Conservation (phyloP, 345 rosid species). For the Gossypium bickii region DNA sequence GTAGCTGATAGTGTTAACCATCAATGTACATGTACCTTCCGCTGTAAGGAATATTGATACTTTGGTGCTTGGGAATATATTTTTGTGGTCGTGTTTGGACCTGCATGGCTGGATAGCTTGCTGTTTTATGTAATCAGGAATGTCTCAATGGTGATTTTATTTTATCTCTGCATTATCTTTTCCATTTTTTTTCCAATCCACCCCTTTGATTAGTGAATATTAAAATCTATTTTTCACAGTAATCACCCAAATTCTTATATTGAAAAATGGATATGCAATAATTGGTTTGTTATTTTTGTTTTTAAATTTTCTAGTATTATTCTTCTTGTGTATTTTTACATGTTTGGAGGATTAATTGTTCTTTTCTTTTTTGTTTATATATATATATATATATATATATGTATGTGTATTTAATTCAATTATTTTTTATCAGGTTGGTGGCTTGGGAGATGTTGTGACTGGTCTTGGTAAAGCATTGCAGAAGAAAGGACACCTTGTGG, state of each 20-base stretch:
- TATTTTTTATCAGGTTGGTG: constrained; percentile 66
- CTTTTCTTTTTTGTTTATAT: not conserved
- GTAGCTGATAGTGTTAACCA: not conserved
- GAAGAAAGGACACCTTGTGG: constrained; percentile 90
- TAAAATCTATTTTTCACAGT: not conserved
- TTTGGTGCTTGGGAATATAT: not conserved
- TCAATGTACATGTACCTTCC: not conserved
- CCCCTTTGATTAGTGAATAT: not conserved
- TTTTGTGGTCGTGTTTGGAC: not conserved
- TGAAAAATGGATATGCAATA: not conserved
- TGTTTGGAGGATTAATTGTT: not conserved
- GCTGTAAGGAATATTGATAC: not conserved
- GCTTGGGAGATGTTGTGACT: constrained; percentile 91
- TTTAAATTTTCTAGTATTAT: not conserved
- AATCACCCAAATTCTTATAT: not conserved
- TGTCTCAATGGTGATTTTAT: not conserved
- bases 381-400: too few relatives aligned
- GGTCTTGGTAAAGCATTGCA: constrained; percentile 94
- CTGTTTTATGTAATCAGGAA: not conserved
- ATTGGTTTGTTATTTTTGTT: not conserved
- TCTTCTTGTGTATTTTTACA: not conserved
- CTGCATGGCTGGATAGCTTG: not conserved
- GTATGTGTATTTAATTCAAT: not conserved
- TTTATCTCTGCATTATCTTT: not conserved
- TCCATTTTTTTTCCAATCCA: not conserved